These are phyloP conservation scores for Clarkia xantiana DNA, from an alignment of 345 rosid genomes.

Conservation along the genomic window DNA sequence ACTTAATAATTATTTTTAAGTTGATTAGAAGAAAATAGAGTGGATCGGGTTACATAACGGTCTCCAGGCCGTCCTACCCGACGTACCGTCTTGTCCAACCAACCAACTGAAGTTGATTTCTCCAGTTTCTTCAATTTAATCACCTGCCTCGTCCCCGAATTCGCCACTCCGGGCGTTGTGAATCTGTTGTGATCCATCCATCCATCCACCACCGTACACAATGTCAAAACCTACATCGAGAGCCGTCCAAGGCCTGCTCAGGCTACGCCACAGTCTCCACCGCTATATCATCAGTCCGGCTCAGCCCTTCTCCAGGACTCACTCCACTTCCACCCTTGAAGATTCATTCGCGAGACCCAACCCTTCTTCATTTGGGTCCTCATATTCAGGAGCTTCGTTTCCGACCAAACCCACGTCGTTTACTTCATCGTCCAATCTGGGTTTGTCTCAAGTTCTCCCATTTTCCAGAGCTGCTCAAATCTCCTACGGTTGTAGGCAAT, in stretches of 20 bases:
- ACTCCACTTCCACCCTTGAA: neutral
- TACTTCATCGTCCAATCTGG: neutral
- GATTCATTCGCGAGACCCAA: slow-evolving; percentile 4
- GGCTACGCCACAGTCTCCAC: slow-evolving; percentile 3
- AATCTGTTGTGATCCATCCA: neutral
- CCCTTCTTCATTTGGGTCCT: neutral
- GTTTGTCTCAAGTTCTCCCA: neutral
- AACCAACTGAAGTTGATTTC: no score
- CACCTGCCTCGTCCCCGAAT: neutral
- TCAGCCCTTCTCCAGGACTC: neutral
- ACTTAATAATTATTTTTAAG: no score
- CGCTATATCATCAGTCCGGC: neutral
- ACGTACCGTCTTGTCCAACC: no score
- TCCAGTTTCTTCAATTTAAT: no score
- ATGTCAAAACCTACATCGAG: slow-evolving; percentile 11
- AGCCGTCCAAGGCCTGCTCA: slow-evolving; percentile 8
- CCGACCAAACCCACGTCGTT: slow-evolving; percentile 1
- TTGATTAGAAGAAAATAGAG: no score
- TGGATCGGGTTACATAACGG: no score
- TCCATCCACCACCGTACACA: no score
- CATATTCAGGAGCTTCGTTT: neutral
- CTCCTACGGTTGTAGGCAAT: slow-evolving; percentile 27
- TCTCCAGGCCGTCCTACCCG: no score
- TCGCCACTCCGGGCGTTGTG: neutral
- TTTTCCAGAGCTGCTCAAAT: neutral